Evolutionary conservation across 345 rosid species (phyloP).

Genomic region (Salix koriyanagi): DNA sequence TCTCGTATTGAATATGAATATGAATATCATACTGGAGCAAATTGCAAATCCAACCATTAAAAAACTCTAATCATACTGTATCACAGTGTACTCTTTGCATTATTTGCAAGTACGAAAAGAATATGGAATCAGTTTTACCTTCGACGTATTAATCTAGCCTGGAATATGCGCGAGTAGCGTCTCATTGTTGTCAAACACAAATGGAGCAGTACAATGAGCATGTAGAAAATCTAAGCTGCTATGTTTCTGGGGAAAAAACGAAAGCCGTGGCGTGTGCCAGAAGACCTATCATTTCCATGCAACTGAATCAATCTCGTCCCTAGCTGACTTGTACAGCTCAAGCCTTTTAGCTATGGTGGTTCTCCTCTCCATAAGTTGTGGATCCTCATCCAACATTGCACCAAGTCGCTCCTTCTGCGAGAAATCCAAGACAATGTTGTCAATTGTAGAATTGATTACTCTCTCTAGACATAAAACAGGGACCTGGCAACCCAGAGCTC

Average conservation of each 20-base stretch:
- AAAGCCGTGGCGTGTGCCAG: background rate
- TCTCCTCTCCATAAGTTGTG: constrained; percentile 90
- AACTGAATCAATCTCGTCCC: constrained; percentile 91
- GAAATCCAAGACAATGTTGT: background rate
- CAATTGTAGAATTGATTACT: too few relatives aligned
- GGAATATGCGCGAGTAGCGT: background rate
- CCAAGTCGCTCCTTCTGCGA: constrained; percentile 87
- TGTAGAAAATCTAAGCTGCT: background rate
- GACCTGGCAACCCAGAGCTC: too few relatives aligned
- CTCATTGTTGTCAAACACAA: too few relatives aligned
- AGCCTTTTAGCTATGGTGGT: constrained; percentile 71
- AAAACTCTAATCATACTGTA: background rate
- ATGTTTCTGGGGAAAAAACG: too few relatives aligned
- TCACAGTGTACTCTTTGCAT: background rate
- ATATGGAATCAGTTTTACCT: constrained; percentile 9
- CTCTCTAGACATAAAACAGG: too few relatives aligned
- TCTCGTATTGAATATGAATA: too few relatives aligned
- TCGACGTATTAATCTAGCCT: constrained; percentile 10
- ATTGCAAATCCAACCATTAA: background rate
- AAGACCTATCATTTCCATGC: constrained; percentile 71
- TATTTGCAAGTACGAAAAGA: constrained; percentile 11
- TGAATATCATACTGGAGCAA: too few relatives aligned
- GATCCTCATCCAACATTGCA: constrained; percentile 94
- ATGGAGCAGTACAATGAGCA: constrained; percentile 2
- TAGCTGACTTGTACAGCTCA: constrained; percentile 87